Conservation (phyloP, 345 rosid genomes). For the Salix udensis region DNA sequence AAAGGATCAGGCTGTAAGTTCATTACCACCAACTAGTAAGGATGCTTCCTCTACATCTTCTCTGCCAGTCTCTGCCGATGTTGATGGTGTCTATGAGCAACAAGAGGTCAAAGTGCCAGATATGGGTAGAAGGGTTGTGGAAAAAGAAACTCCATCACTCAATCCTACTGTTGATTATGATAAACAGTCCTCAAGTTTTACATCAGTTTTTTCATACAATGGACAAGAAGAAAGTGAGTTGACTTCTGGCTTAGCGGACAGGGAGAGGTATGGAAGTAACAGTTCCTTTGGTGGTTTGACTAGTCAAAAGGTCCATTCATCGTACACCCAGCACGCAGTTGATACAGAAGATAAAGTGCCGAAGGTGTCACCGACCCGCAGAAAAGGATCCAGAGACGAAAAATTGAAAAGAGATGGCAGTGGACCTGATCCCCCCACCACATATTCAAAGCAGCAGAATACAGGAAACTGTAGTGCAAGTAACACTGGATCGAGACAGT, state of each 20-base stretch:
- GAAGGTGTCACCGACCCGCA: constrained; percentile 76
- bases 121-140: constrained; percentile 53
- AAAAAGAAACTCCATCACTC: constrained; percentile 51
- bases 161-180: constrained; percentile 42
- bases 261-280: constrained; percentile 49
- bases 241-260: constrained; percentile 47
- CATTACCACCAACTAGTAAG: constrained; percentile 43
- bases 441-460: constrained; percentile 42
- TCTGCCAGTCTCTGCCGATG: constrained; percentile 36
- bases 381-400: constrained; percentile 74
- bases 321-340: constrained; percentile 44
- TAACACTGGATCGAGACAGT: constrained; percentile 40
- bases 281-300: constrained; percentile 46
- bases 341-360: constrained; percentile 75
- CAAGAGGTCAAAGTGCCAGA: constrained; percentile 52
- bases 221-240: constrained; percentile 55
- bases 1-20: constrained; percentile 61
- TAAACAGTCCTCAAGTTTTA: constrained; percentile 43
- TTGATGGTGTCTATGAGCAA: constrained; percentile 53
- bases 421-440: constrained; percentile 43
- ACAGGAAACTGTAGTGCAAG: constrained; percentile 36
- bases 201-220: constrained; percentile 40
- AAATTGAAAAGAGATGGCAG: constrained; percentile 54
- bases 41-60: constrained; percentile 53
- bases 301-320: constrained; percentile 45